A percentile compares a stretch with the other conserved stretches of the same genome.
phyloP scores from a whole-genome alignment of 2,329 filamentous ascomycete genomes.

The Fusarium coffeatum region DNA sequence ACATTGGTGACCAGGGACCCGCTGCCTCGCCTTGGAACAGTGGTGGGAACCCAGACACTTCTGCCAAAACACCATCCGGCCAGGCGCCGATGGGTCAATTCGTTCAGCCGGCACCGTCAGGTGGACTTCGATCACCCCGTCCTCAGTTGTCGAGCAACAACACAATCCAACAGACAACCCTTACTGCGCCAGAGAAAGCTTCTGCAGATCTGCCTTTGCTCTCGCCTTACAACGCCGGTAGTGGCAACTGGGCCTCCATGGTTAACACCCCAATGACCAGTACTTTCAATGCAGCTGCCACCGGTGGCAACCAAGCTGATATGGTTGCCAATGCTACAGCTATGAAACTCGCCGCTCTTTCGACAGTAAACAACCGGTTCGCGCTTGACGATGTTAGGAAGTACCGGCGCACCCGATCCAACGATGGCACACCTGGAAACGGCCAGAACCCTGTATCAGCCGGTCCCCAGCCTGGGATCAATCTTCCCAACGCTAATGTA shows the following conservation, averaged over 20 bases:
- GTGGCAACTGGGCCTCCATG: constrained; percentile 98
- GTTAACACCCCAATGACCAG: constrained; percentile 96
- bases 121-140: constrained; percentile 81
- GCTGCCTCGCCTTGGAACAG: constrained; percentile 80
- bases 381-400: constrained; percentile 97
- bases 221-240: constrained; percentile 82
- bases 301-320: constrained; percentile 79
- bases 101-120: constrained; percentile 80
- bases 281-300: constrained; percentile 74
- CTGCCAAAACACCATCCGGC: constrained; percentile 78
- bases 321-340: constrained; percentile 99
- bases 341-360: constrained; percentile 97
- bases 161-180: constrained; percentile 85
- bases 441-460: constrained; percentile 74
- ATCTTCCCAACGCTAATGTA: constrained; percentile 78
- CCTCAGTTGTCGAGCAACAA: constrained; percentile 73
- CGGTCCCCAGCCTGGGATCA: constrained; percentile 67
- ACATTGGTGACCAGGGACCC: constrained; percentile 47
- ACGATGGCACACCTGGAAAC: constrained; percentile 74
- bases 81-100: constrained; percentile 95
- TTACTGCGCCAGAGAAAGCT: constrained; percentile 76
- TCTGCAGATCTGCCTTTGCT: constrained; percentile 81
- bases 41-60: constrained; percentile 60
- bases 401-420: constrained; percentile 90
- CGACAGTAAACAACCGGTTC: constrained; percentile 98